Evolutionary conservation across 331 rosid genomes (phyloP).

Genomic region (Pyrus hybrid): DNA sequence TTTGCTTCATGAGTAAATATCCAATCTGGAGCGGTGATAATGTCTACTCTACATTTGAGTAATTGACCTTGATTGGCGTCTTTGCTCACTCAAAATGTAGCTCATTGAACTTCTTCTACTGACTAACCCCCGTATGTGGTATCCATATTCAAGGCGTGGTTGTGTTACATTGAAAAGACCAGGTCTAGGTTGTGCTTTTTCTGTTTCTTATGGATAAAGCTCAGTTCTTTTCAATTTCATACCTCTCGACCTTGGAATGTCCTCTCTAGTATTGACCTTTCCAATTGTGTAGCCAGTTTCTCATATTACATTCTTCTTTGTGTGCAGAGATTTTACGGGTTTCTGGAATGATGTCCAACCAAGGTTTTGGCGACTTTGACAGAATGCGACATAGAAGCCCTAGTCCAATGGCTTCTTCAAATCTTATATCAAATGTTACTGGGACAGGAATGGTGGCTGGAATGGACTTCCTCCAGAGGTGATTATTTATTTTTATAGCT

Average conservation of each 20-base stretch:
- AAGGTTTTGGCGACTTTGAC: constrained; percentile 91
- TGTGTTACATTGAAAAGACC: neutral
- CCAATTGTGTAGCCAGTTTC: constrained; percentile 8
- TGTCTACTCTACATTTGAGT: neutral
- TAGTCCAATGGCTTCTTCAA: constrained; percentile 98
- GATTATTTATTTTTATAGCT: constrained; percentile 11
- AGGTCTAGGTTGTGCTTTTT: neutral
- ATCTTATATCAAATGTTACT: constrained; percentile 64
- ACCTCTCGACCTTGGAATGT: neutral
- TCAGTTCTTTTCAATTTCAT: neutral
- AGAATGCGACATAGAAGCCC: constrained; percentile 96
- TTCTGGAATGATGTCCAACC: constrained; percentile 97
- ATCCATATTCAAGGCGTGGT: neutral
- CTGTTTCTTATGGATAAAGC: neutral
- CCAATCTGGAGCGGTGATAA: neutral
- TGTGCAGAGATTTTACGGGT: constrained; percentile 87
- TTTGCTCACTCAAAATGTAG: neutral
- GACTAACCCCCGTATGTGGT: neutral
- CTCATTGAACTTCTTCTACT: neutral
- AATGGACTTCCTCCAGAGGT: constrained; percentile 87
- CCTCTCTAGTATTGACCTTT: constrained; percentile 1
- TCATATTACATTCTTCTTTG: constrained; percentile 18
- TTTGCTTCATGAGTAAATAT: constrained; percentile 1
- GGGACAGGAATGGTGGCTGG: constrained; percentile 85
- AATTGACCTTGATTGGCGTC: constrained; percentile 1